phyloP scores from a whole-genome alignment of 2,329 filamentous ascomycete species.

The Ophiosphaerella korrae region DNA sequence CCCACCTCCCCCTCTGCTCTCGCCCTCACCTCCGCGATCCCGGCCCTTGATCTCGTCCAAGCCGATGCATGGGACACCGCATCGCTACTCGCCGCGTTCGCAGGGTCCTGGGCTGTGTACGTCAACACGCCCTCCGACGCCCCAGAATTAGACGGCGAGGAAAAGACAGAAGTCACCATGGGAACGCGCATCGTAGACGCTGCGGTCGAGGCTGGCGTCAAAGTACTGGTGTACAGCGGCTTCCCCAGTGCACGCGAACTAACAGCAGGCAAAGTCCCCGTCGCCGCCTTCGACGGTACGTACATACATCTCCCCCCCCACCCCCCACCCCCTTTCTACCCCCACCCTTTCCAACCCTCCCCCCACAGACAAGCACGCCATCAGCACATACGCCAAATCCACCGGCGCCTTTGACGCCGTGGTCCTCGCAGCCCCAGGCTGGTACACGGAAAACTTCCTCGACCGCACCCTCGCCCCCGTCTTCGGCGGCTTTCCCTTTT shows the following conservation, averaged over 20 bases:
- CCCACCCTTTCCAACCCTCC: not conserved
- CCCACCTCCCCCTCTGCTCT: constrained; percentile 51
- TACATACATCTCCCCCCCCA: too few relatives aligned
- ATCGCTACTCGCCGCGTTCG: constrained; percentile 25
- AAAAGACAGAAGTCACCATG: constrained; percentile 20
- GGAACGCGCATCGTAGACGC: constrained; percentile 25
- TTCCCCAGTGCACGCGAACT: constrained; percentile 20
- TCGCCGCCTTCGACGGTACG: constrained; percentile 25
- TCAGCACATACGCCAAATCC: constrained; percentile 47
- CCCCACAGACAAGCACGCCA: constrained; percentile 45
- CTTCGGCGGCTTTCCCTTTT: constrained; percentile 51
- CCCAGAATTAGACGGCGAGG: constrained; percentile 16
- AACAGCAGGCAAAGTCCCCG: constrained; percentile 16
- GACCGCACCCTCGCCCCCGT: constrained; percentile 39
- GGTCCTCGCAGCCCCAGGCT: constrained; percentile 46
- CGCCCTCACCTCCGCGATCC: constrained; percentile 38
- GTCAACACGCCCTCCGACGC: constrained; percentile 30
- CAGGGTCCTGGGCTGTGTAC: constrained; percentile 26
- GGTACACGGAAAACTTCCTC: constrained; percentile 54
- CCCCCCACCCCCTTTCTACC: not conserved
- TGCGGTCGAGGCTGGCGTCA: constrained; percentile 16
- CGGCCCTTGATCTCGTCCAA: constrained; percentile 18
- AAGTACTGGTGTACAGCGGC: constrained; percentile 25
- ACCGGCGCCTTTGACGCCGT: constrained; percentile 43
- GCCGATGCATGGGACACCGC: constrained; percentile 28